Base-by-base conservation (phyloP, 805 yeast species). In the Lipomyces yamanashiensis region DNA sequence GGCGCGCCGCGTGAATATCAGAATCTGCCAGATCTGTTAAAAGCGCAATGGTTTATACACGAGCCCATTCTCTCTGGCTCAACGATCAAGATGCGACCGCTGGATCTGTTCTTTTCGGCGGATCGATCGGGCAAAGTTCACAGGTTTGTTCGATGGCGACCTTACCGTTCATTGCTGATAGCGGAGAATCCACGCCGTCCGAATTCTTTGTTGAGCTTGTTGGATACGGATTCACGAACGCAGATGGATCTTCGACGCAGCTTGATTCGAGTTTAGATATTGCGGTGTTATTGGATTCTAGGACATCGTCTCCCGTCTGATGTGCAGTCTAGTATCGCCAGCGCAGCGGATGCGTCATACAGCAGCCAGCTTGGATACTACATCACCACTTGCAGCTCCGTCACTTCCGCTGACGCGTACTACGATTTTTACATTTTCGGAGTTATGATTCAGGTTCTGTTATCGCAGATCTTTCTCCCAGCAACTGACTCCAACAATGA, bases 21-120 rank as follows among this genome's bases (percentile, higher is more conserved):
- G 58, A 90, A 90, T 73, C 76, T 90, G 60, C 96, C 96, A 0
- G 67, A 79, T 58, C 81, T 82, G 64, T 74, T 90, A 78, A 85
- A 81, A 54, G 72, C 77, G 37, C 81, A 81, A 56, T 92, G 92
- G 0, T 70, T 81, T 53, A 87, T 86, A 78, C 80, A 52, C 78
- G 78, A 37, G 84, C 83, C 1, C 89, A 87, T 73, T 87, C 92
- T 0, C 75, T 89, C 53, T 88, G 77, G 71, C 77, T 89, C 72
- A 81, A 86, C 68, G 74, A 75, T 7, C 65, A 71, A 10, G 67
- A 65, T 15, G 69, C 72, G 7, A 17, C 63, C 13, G 37, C 67
- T 8, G 76, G 76, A n/a, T 28, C 67, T 10, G 55, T 74, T 21
- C 53, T 74, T 56, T 84, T 84, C 71, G 87, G 87, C 37, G 87